These are phyloP conservation scores for Phytophthora melonis DNA, from an alignment of 352 stramenopile genomes.

Conservation along the genomic window DNA sequence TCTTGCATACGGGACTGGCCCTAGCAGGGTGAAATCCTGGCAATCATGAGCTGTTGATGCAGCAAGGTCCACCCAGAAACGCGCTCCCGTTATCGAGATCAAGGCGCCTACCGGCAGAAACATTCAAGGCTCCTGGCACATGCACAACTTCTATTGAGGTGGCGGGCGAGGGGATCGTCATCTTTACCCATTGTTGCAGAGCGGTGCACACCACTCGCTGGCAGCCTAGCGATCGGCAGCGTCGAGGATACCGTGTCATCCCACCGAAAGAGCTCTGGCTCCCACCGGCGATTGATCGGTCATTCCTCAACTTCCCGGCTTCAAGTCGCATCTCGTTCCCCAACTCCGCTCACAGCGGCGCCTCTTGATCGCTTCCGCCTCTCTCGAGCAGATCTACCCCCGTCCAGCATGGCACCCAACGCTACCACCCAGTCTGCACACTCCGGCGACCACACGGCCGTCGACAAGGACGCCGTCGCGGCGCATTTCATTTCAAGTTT, in stretches of 20 bases:
- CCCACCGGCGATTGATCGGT: neutral
- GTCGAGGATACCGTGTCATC: too few species aligned
- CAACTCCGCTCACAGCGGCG: neutral
- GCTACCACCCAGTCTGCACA: constrained; percentile 5
- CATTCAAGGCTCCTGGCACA: neutral
- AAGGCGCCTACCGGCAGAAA: neutral
- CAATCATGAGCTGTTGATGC: too few species aligned
- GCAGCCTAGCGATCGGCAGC: neutral
- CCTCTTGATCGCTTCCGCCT: neutral
- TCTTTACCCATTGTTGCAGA: neutral
- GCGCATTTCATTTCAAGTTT: constrained; percentile 23
- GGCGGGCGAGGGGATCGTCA: neutral
- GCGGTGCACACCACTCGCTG: neutral
- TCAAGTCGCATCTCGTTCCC: constrained; percentile 3
- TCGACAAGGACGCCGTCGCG: constrained; percentile 3
- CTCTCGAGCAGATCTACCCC: neutral
- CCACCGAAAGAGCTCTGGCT: neutral
- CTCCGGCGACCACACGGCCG: too few species aligned
- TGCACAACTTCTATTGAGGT: too few species aligned
- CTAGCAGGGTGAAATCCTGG: too few species aligned
- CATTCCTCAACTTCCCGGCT: constrained; percentile 21
- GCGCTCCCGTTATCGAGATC: neutral
- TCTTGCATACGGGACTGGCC: too few species aligned
- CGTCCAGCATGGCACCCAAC: constrained; percentile 20
- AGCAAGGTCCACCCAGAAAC: neutral